Base-by-base conservation (phyloP, 768 basidiomycete species). In the Psilocybe subaeruginosa region DNA sequence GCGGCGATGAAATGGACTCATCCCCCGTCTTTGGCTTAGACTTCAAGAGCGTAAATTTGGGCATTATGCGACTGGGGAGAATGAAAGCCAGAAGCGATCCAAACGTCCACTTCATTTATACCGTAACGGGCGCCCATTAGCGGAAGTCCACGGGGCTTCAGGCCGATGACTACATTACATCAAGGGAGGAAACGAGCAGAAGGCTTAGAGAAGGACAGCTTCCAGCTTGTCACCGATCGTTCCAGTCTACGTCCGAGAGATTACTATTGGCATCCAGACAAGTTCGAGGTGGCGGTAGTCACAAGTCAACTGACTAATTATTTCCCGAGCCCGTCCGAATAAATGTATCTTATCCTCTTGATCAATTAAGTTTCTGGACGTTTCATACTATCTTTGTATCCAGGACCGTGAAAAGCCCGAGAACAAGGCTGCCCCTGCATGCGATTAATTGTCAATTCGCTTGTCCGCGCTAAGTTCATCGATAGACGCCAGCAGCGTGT, bases 11-110 rank as follows among this genome's bases (percentile, higher is more conserved):
- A 35, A 51, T 49, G 30, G 45, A 39, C 30, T 60, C 63, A 17
- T 67, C 63, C 35, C n/a, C 45, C 47, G 33, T 16, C 60, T 63
- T 63, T 46, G 63, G 9, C 61, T 61, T 65, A 55, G 54, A 58
- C 35, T 59, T 63, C 8, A 47, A 52, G 43, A 60, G 47, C 50
- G 60, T 56, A 56, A 64, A 57, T 51, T 45, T 59, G 53, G 61
- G 63, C 66, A 67, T 67, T 41, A 35, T 58, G 52, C 27, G 54
- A 59, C 19, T 33, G 61, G 49, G 27, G 45, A 27, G n/a, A 37
- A 54, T 27, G 53, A 43, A 39, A 45, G 46, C 29, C 23, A 12
- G 47, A 54, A 47, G 33, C 30, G 9, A 19, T 17, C 33, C 53
- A 50, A 58, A 49, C 31, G 8, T 45, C 47, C 54, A 50, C 56